These are phyloP conservation scores for Ophiorrhiza pumila DNA, from an alignment of 257 asterid genomes.

Conservation along the genomic window DNA sequence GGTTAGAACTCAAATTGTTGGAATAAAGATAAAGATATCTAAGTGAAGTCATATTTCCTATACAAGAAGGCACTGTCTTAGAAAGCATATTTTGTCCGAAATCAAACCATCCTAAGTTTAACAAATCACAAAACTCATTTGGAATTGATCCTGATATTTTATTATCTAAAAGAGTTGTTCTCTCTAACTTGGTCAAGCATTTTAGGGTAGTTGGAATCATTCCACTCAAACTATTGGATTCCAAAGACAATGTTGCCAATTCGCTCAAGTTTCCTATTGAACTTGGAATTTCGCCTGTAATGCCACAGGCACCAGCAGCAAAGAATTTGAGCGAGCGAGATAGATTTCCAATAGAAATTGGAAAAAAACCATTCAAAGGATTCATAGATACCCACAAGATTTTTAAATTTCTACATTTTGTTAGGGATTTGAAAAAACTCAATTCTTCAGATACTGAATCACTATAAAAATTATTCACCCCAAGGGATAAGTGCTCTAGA, in stretches of 20 bases:
- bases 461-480: neutral
- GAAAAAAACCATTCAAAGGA: too few relatives aligned
- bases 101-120: neutral
- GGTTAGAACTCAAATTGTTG: too few relatives aligned
- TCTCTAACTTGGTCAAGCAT: too few relatives aligned
- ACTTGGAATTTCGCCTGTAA: slow-evolving; percentile 25
- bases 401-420: neutral
- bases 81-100: neutral
- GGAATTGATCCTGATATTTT: neutral
- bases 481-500: neutral
- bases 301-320: neutral
- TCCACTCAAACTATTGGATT: slow-evolving; percentile 3
- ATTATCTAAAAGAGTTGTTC: neutral
- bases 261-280: too few relatives aligned
- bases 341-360: too few relatives aligned
- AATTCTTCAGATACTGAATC: too few relatives aligned
- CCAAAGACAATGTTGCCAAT: neutral
- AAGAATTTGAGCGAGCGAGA: slow-evolving; percentile 4
- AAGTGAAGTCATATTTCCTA: neutral
- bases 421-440: too few relatives aligned
- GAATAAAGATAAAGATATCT: neutral
- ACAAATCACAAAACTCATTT: neutral
- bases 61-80: neutral
- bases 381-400: neutral
- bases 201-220: slow-evolving; percentile 8